A percentile compares a stretch with the other conserved stretches of the same genome.
Evolutionary conservation across 2,329 filamentous ascomycete genomes (phyloP).

Genomic region (Lachnellula cervina): DNA sequence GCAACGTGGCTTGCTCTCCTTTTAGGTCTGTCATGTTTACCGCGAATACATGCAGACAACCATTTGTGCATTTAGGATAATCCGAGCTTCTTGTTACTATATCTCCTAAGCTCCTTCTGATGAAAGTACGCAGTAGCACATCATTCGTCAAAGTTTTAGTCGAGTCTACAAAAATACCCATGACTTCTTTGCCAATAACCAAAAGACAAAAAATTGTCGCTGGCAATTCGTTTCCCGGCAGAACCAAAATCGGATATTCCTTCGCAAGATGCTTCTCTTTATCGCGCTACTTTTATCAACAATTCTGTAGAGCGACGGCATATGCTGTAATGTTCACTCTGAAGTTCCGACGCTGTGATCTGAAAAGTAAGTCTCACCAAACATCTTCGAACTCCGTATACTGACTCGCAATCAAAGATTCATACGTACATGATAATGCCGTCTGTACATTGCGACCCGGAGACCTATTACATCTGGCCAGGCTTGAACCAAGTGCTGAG

Average conservation of each 20-base stretch:
- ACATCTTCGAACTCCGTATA: background rate
- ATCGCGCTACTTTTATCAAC: background rate
- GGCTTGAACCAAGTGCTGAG: background rate
- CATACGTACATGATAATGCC: background rate
- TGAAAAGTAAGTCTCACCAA: background rate
- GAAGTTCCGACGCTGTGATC: background rate
- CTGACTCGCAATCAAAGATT: background rate
- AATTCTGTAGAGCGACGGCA: background rate
- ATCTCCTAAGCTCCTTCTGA: background rate
- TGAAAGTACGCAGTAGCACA: no score
- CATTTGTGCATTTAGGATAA: background rate
- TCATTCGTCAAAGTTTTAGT: no score
- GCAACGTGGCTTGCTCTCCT: background rate
- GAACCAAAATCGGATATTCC: no score
- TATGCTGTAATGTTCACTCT: background rate
- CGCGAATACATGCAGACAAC: background rate
- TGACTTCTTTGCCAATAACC: no score
- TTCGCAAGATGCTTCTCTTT: background rate
- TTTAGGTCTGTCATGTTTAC: background rate
- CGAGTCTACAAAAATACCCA: no score
- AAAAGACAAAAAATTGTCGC: no score
- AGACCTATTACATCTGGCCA: conserved; percentile 6
- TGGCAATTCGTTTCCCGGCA: no score
- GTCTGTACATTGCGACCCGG: background rate
- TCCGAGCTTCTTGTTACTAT: background rate